Evolutionary conservation across 495 filamentous ascomycete species (phyloP).

Genomic region (Trichocladium uniseriatum): DNA sequence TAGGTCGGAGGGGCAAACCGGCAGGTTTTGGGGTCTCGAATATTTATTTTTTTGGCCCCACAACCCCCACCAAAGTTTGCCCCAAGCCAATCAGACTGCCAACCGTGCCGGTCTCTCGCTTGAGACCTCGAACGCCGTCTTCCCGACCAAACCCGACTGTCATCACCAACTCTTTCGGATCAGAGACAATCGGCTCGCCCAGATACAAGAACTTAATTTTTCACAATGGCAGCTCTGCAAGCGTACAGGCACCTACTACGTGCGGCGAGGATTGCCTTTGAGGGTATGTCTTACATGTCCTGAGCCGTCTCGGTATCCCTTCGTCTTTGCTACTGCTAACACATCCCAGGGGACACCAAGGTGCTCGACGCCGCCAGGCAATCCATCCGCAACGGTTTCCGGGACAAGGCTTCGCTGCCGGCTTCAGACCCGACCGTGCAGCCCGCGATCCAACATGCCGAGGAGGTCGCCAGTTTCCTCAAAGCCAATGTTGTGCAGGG

Average conservation of each 20-base stretch:
- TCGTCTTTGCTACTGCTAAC: too few species aligned
- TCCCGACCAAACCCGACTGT: not conserved
- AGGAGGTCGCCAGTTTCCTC: conserved; percentile 74
- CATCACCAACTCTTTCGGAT: not conserved
- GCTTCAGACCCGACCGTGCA: conserved; percentile 42
- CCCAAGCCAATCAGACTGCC: conserved; percentile 6
- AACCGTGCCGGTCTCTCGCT: too few species aligned
- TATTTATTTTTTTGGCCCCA: conserved; percentile 10
- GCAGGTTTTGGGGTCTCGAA: conserved; percentile 14
- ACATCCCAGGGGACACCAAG: conserved; percentile 57
- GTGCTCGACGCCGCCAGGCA: conserved; percentile 59
- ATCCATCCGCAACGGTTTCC: conserved; percentile 63
- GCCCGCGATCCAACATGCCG: conserved; percentile 58
- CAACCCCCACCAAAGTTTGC: not conserved
- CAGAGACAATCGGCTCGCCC: too few species aligned
- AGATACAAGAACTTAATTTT: too few species aligned
- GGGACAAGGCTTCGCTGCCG: conserved; percentile 48
- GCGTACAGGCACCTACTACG: conserved; percentile 82
- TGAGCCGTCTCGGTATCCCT: too few species aligned
- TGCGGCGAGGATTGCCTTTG: conserved; percentile 71
- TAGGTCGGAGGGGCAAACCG: conserved; percentile 20
- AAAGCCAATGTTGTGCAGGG: conserved; percentile 86
- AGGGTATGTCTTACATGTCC: conserved; percentile 60
- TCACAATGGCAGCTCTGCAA: conserved; percentile 53
- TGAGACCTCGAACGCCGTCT: not conserved